These are phyloP conservation scores for Leucogyrophana mollusca DNA, from an alignment of 768 basidiomycete genomes.

Conservation along the genomic window DNA sequence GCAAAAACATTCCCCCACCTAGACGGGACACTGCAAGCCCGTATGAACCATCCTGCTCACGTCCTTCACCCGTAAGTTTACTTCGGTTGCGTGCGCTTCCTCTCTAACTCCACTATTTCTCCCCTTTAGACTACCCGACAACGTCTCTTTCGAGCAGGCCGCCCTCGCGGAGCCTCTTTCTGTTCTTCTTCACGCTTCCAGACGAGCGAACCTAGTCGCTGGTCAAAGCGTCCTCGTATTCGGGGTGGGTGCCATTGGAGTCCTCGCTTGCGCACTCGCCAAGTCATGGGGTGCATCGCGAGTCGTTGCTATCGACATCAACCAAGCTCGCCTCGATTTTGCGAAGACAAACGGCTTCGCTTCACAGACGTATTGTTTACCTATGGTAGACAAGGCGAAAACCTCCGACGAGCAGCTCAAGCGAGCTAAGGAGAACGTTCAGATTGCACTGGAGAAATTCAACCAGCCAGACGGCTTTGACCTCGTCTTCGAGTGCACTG, in stretches of 20 bases:
- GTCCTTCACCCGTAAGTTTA: conserved; percentile 81
- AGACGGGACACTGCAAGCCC: conserved; percentile 86
- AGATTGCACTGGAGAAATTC: conserved; percentile 53
- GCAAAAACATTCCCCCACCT: conserved; percentile 92
- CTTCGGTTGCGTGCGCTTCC: neutral
- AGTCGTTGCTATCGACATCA: conserved; percentile 85
- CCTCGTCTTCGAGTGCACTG: conserved; percentile 93
- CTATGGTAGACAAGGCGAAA: conserved; percentile 47
- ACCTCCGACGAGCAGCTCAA: conserved; percentile 56
- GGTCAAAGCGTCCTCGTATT: conserved; percentile 83
- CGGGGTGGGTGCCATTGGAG: conserved; percentile 91
- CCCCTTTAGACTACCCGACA: conserved; percentile 64
- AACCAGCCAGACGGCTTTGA: conserved; percentile 79
- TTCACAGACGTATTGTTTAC: conserved; percentile 65
- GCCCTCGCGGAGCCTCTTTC: conserved; percentile 93
- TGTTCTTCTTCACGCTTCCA: conserved; percentile 71
- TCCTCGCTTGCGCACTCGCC: conserved; percentile 83
- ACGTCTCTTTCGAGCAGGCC: conserved; percentile 74
- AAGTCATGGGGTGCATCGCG: conserved; percentile 66
- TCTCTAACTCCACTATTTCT: conserved; percentile 9
- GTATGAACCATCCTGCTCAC: conserved; percentile 86
- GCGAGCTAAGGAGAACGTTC: conserved; percentile 57
- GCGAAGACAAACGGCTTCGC: conserved; percentile 77
- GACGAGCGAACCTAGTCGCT: conserved; percentile 40
- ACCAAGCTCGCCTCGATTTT: conserved; percentile 76